Conservation (phyloP, 768 basidiomycete genomes). For the Boletales sp. region DNA sequence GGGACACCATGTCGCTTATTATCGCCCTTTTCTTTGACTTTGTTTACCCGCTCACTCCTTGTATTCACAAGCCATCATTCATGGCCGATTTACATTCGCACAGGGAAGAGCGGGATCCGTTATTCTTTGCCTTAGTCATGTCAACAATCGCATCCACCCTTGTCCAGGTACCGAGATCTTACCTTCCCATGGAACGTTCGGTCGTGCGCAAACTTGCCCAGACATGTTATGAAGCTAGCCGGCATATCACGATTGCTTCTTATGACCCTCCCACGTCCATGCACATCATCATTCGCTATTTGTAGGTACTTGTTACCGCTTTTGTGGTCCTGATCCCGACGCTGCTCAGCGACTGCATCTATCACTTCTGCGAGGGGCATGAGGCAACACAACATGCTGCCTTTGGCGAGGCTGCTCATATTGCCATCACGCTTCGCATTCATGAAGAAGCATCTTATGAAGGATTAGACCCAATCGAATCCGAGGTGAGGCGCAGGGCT, state of each 20-base stretch:
- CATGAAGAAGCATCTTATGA: constrained; percentile 86
- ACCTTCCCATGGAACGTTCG: constrained; percentile 81
- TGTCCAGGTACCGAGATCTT: constrained; percentile 84
- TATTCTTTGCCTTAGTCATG: constrained; percentile 90
- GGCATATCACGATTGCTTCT: constrained; percentile 73
- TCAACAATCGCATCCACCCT: constrained; percentile 84
- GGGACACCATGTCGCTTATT: constrained; percentile 77
- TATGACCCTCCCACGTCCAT: constrained; percentile 83
- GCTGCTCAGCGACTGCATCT: constrained; percentile 64
- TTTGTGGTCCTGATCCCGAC: constrained; percentile 5
- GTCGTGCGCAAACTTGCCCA: constrained; percentile 82
- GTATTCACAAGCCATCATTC: constrained; percentile 87
- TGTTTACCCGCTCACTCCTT: constrained; percentile 88
- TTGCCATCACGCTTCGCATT: constrained; percentile 78
- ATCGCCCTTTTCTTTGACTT: constrained; percentile 91
- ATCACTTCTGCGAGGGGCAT: constrained; percentile 87
- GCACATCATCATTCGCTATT: constrained; percentile 85
- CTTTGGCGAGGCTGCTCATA: constrained; percentile 83
- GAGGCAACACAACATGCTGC: constrained; percentile 86
- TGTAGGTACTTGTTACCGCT: constrained; percentile 48
- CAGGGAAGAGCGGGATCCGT: constrained; percentile 81
- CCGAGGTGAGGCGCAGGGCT: constrained; percentile 77
- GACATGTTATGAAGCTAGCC: constrained; percentile 77
- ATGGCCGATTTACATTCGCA: constrained; percentile 82
- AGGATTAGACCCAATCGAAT: constrained; percentile 81